These are phyloP conservation scores for Houttuynia cordata DNA, from an alignment of 164 flowering plant species.

Conservation along the genomic window DNA sequence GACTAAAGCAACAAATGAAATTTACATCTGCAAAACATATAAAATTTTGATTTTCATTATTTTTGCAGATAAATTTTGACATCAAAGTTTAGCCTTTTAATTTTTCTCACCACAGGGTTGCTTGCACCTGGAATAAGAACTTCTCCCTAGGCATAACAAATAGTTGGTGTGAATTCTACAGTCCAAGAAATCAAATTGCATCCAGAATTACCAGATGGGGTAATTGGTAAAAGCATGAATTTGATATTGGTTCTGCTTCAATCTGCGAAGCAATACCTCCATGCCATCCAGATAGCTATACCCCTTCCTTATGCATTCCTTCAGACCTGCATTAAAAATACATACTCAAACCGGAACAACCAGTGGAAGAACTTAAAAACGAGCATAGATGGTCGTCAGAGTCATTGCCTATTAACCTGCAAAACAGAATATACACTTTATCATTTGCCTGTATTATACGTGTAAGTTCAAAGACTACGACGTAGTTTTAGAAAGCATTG, in stretches of 20 bases:
- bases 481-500: no score
- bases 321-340: constrained; percentile 48
- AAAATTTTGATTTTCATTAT: no score
- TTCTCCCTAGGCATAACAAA: neutral
- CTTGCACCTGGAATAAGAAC: neutral
- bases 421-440: no score
- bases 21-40: no score
- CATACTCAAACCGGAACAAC: neutral
- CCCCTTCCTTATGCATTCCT: constrained; percentile 58
- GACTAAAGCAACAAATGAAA: no score
- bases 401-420: neutral
- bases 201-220: constrained; percentile 56
- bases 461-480: no score
- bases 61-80: no score
- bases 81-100: no score
- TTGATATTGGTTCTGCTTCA: constrained; percentile 58
- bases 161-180: no score
- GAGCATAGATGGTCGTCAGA: neutral
- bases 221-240: constrained; percentile 96
- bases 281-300: constrained; percentile 71
- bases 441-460: no score
- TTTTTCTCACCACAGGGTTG: no score
- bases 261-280: constrained; percentile 45
- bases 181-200: neutral
- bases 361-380: neutral